Percentiles rank a stretch among this genome's conserved stretches.
Evolutionary conservation across 2,329 filamentous ascomycete genomes (phyloP).

Genomic region (Thermoascus crustaceus): DNA sequence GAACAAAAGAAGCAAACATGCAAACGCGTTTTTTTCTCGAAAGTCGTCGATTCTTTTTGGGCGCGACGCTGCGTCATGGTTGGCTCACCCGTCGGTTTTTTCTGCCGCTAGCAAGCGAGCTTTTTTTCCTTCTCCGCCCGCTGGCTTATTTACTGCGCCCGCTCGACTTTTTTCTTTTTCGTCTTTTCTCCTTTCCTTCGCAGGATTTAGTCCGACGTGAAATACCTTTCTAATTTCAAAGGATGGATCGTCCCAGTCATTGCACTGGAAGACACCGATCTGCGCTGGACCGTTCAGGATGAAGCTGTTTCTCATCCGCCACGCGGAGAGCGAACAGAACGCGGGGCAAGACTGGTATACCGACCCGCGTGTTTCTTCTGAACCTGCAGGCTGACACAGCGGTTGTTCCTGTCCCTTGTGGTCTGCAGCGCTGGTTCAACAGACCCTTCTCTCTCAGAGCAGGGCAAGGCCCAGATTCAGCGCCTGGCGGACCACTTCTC

Average conservation of each 20-base stretch:
- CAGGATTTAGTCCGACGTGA: too few relatives aligned
- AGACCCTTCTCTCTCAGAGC: slow-evolving; percentile 72
- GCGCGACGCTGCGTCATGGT: slow-evolving; percentile 3
- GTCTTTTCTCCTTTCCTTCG: not conserved
- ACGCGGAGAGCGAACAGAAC: slow-evolving; percentile 88
- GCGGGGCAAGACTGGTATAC: slow-evolving; percentile 66
- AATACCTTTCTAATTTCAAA: too few relatives aligned
- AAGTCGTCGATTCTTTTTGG: slow-evolving; percentile 19
- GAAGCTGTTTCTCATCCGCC: slow-evolving; percentile 69
- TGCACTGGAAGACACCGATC: not conserved
- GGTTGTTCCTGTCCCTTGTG: slow-evolving; percentile 1
- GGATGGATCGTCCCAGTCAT: not conserved
- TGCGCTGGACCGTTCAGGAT: slow-evolving; percentile 27
- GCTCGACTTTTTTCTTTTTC: slow-evolving; percentile 1
- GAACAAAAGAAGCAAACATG: not conserved
- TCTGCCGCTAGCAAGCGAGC: slow-evolving; percentile 1
- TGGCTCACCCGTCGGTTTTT: not conserved
- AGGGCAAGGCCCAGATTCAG: slow-evolving; percentile 72
- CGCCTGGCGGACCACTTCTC: slow-evolving; percentile 61
- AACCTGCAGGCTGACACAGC: slow-evolving; percentile 1
- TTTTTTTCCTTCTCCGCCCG: not conserved
- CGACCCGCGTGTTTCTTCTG: slow-evolving; percentile 5
- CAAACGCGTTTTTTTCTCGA: not conserved
- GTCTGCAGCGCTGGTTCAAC: slow-evolving; percentile 61
- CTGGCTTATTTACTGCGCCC: not conserved